A percentile compares a stretch with the other conserved stretches of the same genome.
Evolutionary conservation across 768 basidiomycete species (phyloP).

Genomic region (Tremella yokohamensis): DNA sequence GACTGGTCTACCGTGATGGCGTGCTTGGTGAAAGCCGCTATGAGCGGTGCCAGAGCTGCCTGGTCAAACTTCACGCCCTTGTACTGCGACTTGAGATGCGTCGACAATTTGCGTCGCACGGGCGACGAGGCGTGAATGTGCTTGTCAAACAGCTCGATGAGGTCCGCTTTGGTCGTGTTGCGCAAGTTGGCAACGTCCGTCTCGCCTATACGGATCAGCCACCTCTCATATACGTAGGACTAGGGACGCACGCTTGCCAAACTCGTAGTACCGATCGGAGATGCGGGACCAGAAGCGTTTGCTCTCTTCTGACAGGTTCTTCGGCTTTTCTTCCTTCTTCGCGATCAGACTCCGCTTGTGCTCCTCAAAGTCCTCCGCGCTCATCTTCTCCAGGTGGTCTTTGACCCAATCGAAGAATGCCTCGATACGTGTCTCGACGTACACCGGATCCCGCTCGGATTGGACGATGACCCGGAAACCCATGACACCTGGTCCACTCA

Average conservation of each 20-base stretch:
- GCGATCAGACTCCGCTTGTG: slow-evolving; percentile 74
- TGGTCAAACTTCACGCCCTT: slow-evolving; percentile 59
- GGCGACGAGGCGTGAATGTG: slow-evolving; percentile 67
- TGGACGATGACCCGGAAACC: slow-evolving; percentile 83
- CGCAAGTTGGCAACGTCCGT: slow-evolving; percentile 68
- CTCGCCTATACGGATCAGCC: slow-evolving; percentile 56
- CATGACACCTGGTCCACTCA: slow-evolving; percentile 65
- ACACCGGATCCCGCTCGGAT: slow-evolving; percentile 73
- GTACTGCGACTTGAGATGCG: slow-evolving; percentile 73
- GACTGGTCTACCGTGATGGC: slow-evolving; percentile 58
- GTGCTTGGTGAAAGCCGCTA: slow-evolving; percentile 56
- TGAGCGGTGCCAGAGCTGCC: slow-evolving; percentile 64
- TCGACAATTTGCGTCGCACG: slow-evolving; percentile 74
- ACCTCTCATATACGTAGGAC: neutral
- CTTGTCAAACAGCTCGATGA: slow-evolving; percentile 66
- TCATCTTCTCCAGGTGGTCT: slow-evolving; percentile 65
- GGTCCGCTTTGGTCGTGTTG: slow-evolving; percentile 68
- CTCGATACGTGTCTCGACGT: slow-evolving; percentile 83
- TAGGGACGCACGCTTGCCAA: slow-evolving; percentile 67
- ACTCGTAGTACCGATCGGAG: slow-evolving; percentile 77
- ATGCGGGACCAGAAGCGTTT: slow-evolving; percentile 66
- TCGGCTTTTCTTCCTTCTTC: slow-evolving; percentile 77
- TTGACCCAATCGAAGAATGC: slow-evolving; percentile 77
- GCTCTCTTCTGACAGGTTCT: slow-evolving; percentile 80
- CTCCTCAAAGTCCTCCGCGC: slow-evolving; percentile 66